phyloP scores from a whole-genome alignment of 257 asterid genomes.

The Euphrasia confusa region DNA sequence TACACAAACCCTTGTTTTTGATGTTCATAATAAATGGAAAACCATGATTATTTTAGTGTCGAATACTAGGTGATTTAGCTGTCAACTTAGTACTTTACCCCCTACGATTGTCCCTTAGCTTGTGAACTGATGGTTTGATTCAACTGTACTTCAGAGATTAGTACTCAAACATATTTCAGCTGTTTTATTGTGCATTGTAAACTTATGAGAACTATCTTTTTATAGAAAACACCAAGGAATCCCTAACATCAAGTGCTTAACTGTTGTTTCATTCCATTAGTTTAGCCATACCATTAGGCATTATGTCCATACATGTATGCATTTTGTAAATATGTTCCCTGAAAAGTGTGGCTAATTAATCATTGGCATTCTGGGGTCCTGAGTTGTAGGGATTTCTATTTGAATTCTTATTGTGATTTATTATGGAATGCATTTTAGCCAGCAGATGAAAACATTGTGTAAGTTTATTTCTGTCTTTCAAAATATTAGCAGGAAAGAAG shows the following conservation, averaged over 20 bases:
- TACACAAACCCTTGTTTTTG: no score
- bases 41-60: not conserved
- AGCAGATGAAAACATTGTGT: no score
- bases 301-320: slow-evolving; percentile 7
- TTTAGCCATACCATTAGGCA: not conserved
- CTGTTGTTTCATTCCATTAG: slow-evolving; percentile 9
- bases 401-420: no score
- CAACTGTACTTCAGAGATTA: not conserved
- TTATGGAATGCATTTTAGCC: no score
- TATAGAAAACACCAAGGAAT: slow-evolving; percentile 4
- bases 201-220: not conserved
- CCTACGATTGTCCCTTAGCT: not conserved
- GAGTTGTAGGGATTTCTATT: no score
- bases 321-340: slow-evolving; percentile 3
- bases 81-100: no score
- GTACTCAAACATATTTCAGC: not conserved
- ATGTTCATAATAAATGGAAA: no score
- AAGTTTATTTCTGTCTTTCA: slow-evolving; percentile 18
- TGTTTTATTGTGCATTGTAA: not conserved
- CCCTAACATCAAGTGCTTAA: slow-evolving; percentile 6
- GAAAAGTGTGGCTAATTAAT: slow-evolving; percentile 11
- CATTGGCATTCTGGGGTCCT: slow-evolving; percentile 1
- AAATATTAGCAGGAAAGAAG: slow-evolving; percentile 55
- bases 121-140: not conserved
- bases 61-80: not conserved